These are phyloP conservation scores for Trichoderma sp. DNA, from an alignment of 2,329 filamentous ascomycete genomes.

Conservation along the genomic window DNA sequence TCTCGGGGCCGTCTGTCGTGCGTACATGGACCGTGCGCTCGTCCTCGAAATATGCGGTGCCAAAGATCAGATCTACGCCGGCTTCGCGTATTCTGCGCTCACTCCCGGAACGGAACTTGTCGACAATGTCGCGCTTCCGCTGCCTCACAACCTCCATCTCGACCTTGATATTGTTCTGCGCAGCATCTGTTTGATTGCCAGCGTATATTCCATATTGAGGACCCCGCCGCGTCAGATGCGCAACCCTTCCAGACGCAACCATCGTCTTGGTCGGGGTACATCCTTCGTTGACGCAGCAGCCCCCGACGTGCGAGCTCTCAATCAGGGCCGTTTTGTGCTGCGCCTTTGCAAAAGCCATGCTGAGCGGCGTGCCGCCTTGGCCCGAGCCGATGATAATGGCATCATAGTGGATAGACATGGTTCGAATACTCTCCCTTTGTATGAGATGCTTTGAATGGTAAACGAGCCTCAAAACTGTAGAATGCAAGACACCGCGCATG, in stretches of 20 bases:
- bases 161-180: slow-evolving; percentile 38
- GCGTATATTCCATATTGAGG: slow-evolving; percentile 50
- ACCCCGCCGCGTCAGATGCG: slow-evolving; percentile 48
- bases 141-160: slow-evolving; percentile 54
- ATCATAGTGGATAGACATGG: slow-evolving; percentile 33
- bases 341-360: slow-evolving; percentile 49
- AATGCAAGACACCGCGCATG: too few species aligned
- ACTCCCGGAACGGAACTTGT: slow-evolving; percentile 51
- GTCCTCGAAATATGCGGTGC: slow-evolving; percentile 48
- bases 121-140: slow-evolving; percentile 57
- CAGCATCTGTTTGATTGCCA: slow-evolving; percentile 26
- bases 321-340: slow-evolving; percentile 50
- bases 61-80: slow-evolving; percentile 50
- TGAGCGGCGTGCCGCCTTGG: slow-evolving; percentile 54
- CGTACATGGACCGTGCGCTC: slow-evolving; percentile 44
- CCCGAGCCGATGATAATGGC: slow-evolving; percentile 55
- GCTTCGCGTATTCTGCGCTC: slow-evolving; percentile 46
- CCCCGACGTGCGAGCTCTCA: slow-evolving; percentile 54
- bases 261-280: slow-evolving; percentile 62
- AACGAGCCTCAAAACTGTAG: too few species aligned
- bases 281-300: slow-evolving; percentile 57
- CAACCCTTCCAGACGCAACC: slow-evolving; percentile 55
- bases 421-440: not conserved
- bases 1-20: slow-evolving; percentile 39
- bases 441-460: too few species aligned